phyloP scores from a whole-genome alignment of 2,329 filamentous ascomycete species.

The Diplodia scrobiculata region DNA sequence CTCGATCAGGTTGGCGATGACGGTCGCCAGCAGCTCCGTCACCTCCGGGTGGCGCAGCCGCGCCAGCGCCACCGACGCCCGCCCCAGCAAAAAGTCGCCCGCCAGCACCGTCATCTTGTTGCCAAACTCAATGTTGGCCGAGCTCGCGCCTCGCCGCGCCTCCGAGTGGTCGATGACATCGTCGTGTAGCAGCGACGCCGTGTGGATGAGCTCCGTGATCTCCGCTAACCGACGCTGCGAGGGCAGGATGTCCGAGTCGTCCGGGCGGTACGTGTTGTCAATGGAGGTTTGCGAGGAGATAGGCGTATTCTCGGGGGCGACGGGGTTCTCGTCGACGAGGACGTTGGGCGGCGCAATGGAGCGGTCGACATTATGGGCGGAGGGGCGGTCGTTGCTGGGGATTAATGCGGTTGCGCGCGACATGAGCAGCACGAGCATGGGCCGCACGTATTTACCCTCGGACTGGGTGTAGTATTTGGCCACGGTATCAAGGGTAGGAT shows the following conservation, averaged over 20 bases:
- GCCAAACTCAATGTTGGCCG: conserved; percentile 91
- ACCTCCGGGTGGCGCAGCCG: conserved; percentile 90
- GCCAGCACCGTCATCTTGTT: conserved; percentile 99
- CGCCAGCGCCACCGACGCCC: conserved; percentile 90
- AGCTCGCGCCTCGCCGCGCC: conserved; percentile 78
- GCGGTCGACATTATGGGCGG: conserved; percentile 53
- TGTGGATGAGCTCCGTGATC: conserved; percentile 97
- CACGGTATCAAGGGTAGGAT: conserved; percentile 89
- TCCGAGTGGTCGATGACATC: conserved; percentile 95
- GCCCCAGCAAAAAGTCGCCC: conserved; percentile 91
- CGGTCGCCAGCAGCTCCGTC: conserved; percentile 88
- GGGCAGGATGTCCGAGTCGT: conserved; percentile 75
- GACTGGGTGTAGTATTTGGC: conserved; percentile 98
- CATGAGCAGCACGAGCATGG: conserved; percentile 94
- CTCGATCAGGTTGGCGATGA: conserved; percentile 96
- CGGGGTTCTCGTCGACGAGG: conserved; percentile 81
- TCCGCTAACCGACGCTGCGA: conserved; percentile 89
- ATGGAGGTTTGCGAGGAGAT: conserved; percentile 55
- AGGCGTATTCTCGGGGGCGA: conserved; percentile 55
- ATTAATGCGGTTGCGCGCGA: conserved; percentile 85
- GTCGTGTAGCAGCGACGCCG: conserved; percentile 92
- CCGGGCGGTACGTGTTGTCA: conserved; percentile 49
- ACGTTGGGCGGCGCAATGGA: conserved; percentile 63
- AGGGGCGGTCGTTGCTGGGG: conserved; percentile 54
- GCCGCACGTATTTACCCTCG: conserved; percentile 94